Base-by-base conservation (phyloP, 208 protist genomes). In the Crithidia bombi region DNA sequence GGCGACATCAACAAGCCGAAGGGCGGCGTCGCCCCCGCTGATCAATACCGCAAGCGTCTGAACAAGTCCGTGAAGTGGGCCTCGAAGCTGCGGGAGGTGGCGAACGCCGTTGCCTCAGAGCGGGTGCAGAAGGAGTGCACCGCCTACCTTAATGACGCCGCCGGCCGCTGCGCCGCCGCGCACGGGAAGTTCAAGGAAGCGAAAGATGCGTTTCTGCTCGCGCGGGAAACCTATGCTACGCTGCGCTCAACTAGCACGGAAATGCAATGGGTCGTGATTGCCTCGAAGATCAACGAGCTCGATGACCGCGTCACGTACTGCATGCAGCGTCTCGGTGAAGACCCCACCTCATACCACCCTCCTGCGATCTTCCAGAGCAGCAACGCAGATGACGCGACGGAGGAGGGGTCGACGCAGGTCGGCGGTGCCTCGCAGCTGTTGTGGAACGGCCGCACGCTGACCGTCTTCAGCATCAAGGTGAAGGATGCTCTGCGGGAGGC, bases 51-150 rank as follows among this genome's bases (percentile, higher is more conserved):
- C 69, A 96, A 96, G 82, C 78, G 86, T 0, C 79, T 96, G 28
- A 96, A 96, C 72, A 96, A 96, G 78, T 83, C 87, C 5, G 83
- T 90, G 5, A 86, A 89, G 62, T 96, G 87, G 88, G 82, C 82
- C 0, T n/a, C 73, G 38, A 87, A 92, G 78, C 67, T 93, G 62
- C 30, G 50, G 2, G 62, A 51, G 25, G 75, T 93, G 30, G 85
- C 85, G 28, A 58, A 62, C 26, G 77, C 72, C 17, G 90, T 92
- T 1, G 87, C 77, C n/a, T 68, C 75, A 11, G 55, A 74, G 39
- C 81, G 89, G 9, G 65, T 92, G 32, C 49, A 78, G 57, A 25
- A 58, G 57, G 85, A 93, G 78, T 85, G 79, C 57, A 69, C 43
- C 26, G 90, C 86, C 6, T 96, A 96, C 75, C 39, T 73, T 25